These are phyloP conservation scores for Phialocephala sp. DNA, from an alignment of 2,329 filamentous ascomycete genomes.

Conservation along the genomic window DNA sequence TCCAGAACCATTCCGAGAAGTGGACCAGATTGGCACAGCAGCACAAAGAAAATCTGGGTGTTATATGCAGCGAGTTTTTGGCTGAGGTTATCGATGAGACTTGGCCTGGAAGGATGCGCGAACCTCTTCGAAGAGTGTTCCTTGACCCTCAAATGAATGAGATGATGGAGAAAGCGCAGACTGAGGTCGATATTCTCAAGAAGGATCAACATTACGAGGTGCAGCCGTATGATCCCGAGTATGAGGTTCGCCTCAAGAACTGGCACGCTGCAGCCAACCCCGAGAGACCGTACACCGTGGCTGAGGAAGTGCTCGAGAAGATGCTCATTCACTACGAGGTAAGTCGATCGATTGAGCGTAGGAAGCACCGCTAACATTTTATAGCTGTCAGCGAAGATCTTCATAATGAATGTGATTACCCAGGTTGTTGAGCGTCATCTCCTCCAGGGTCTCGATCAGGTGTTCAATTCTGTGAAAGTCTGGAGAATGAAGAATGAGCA, in stretches of 20 bases:
- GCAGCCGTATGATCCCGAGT: constrained; percentile 27
- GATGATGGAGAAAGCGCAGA: constrained; percentile 19
- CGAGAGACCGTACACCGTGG: constrained; percentile 20
- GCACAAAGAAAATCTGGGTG: constrained; percentile 25
- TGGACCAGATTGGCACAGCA: constrained; percentile 25
- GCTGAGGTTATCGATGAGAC: constrained; percentile 27
- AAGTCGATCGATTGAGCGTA: background rate
- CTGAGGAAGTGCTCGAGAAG: constrained; percentile 26
- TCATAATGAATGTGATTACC: constrained; percentile 27
- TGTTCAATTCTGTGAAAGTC: constrained; percentile 25
- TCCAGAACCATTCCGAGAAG: constrained; percentile 26
- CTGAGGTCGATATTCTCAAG: constrained; percentile 19
- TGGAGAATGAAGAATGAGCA: constrained; percentile 24
- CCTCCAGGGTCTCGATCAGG: constrained; percentile 15
- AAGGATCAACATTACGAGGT: constrained; percentile 26
- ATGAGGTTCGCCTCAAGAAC: constrained; percentile 20
- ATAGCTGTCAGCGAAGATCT: constrained; percentile 15
- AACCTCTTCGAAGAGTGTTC: constrained; percentile 23
- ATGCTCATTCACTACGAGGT: constrained; percentile 29
- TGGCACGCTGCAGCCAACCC: constrained; percentile 16
- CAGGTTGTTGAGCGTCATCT: constrained; percentile 29
- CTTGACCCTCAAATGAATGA: constrained; percentile 23
- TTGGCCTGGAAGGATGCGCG: constrained; percentile 25
- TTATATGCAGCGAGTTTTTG: constrained; percentile 26
- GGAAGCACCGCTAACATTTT: too few species aligned